A percentile compares a stretch with the other conserved stretches of the same genome.
phyloP scores from a whole-genome alignment of 139 green algal genomes.

The Closterium sp. region DNA sequence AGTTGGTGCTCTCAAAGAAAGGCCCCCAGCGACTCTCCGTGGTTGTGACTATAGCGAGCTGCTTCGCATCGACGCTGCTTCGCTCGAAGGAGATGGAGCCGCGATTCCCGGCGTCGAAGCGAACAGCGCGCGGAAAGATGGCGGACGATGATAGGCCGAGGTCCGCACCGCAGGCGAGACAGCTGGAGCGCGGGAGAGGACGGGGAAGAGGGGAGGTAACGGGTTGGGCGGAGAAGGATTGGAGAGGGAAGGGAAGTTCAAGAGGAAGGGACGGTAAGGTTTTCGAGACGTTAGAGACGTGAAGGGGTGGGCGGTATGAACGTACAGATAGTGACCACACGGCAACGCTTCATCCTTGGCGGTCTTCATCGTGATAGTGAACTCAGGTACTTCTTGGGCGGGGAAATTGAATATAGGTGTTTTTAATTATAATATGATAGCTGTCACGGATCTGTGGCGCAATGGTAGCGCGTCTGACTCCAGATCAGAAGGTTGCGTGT shows the following conservation, averaged over 20 bases:
- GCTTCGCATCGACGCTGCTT: neutral
- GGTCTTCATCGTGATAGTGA: neutral
- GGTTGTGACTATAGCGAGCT: neutral
- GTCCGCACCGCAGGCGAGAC: neutral
- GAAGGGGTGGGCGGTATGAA: neutral
- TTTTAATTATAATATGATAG: too few relatives aligned
- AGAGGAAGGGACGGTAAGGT: too few relatives aligned
- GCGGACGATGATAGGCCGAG: neutral
- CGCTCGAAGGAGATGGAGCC: neutral
- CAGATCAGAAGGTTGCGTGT: neutral
- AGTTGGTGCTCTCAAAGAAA: constrained; percentile 5
- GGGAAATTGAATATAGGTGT: too few relatives aligned
- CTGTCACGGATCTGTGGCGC: neutral
- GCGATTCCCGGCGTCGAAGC: neutral
- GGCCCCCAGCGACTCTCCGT: neutral
- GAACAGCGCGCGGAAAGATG: neutral
- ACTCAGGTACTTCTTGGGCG: too few relatives aligned
- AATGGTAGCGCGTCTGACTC: neutral
- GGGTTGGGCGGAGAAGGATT: neutral
- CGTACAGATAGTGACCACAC: neutral
- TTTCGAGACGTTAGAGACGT: too few relatives aligned
- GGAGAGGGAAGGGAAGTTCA: neutral
- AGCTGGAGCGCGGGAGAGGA: neutral
- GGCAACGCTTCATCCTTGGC: neutral
- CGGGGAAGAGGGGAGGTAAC: neutral